Evolutionary conservation across 2,329 filamentous ascomycete species (phyloP).

Genomic region (Cladosporium sphaerospermum): DNA sequence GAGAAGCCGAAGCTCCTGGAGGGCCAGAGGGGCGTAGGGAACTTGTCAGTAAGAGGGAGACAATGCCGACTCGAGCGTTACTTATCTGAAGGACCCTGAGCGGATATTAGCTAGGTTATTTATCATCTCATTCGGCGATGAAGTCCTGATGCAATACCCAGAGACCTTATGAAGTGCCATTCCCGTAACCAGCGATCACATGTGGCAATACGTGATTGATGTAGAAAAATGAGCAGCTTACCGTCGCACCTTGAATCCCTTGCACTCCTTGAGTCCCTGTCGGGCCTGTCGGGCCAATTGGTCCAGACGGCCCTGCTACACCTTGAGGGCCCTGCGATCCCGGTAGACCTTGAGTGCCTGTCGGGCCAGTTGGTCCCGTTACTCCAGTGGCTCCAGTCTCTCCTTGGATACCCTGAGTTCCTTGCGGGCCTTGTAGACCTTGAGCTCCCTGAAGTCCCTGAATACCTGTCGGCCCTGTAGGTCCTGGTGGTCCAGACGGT

Average conservation of each 20-base stretch:
- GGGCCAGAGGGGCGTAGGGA: neutral
- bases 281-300: constrained; percentile 5
- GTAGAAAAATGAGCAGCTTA: too few species aligned
- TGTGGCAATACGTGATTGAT: too few species aligned
- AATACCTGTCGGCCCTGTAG: constrained; percentile 5
- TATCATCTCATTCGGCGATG: too few species aligned
- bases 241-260: neutral
- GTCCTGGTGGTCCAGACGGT: constrained; percentile 2
- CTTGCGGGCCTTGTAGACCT: neutral
- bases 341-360: constrained; percentile 6
- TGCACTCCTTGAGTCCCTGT: constrained; percentile 10
- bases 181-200: too few species aligned
- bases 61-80: too few species aligned
- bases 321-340: neutral
- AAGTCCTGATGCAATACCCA: too few species aligned
- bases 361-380: neutral
- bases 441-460: constrained; percentile 9
- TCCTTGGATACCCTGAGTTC: neutral
- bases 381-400: neutral
- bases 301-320: neutral
- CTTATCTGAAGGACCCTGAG: too few species aligned
- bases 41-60: too few species aligned
- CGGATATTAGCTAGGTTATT: too few species aligned
- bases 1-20: constrained; percentile 12
- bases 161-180: too few species aligned